Evolutionary conservation across 306 rosid genomes (phyloP), one percentile per base, ranked within the genome.

Genomic region (Rosa chinensis): DNA sequence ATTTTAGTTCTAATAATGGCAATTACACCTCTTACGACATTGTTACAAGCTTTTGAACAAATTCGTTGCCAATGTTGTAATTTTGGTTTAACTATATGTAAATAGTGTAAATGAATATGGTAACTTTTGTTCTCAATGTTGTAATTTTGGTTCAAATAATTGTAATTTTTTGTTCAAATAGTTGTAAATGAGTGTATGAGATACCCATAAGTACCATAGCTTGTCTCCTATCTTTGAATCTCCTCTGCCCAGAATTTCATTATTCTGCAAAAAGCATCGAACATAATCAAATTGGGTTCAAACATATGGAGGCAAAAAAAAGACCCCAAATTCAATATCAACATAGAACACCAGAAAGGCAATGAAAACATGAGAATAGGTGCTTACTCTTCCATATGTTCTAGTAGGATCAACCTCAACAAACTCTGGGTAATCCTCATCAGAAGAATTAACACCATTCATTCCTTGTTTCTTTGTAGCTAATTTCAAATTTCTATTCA

Each of bases 321-420:
- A 37, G 28, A 55, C 37, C 47, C 49, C 11, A 5, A 45, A 59
- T 56, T 44, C 16, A 5, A 21, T 49, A 52, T 49, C 35, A 61
- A 69, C 11, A 83, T 52, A 78, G 47, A 77, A 78, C 50, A 79
- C 53, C 74, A 21, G 70, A 77, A 45, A 23, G 40, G 70, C 44
- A 21, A 25, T 59, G 78, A 43, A 44, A 42, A 61, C 17, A 59
- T 1, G 52, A 12, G 53, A 21, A 49, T 2, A 85, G 10, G 21
- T 70, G 59, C 75, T 58, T 91, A 96, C 99, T 89, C 99, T 88
- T 90, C 99, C 98, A 86, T 96, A 96, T 93, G 98, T 93, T 82
- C 99, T 92, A 1, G 96, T 88, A 28, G 99, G 99, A 91, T 96
- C 99, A 87, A 90, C 90, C 86, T 96, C 98, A 75, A 93, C 97